Percentiles rank a stretch among this genome's conserved stretches.
Evolutionary conservation across 176 grass and related monocot genomes (phyloP).

Genomic region (Aegilops bicornis): DNA sequence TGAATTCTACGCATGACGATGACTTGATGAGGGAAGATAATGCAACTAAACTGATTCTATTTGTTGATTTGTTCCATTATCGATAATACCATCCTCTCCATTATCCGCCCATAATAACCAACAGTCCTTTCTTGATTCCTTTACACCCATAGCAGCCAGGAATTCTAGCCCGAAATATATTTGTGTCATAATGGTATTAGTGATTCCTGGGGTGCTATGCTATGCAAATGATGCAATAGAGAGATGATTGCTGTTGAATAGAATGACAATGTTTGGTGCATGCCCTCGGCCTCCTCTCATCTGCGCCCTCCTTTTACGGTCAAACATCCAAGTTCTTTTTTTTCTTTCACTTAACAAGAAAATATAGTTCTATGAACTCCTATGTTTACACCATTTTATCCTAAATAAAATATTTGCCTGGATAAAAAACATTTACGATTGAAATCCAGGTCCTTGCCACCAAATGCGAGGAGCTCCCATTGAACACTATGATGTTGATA

Average conservation of each 20-base stretch:
- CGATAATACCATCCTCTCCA: not conserved
- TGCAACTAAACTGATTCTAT: not conserved
- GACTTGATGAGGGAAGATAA: not conserved
- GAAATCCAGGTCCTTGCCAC: constrained; percentile 78
- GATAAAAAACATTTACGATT: not conserved
- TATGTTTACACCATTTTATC: not conserved
- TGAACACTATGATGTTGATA: constrained; percentile 76
- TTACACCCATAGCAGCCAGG: not conserved
- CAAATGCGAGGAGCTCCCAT: constrained; percentile 89
- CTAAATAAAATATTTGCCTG: not conserved
- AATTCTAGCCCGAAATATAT: not conserved
- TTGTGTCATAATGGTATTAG: not conserved
- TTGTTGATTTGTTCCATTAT: not conserved
- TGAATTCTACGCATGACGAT: not conserved
- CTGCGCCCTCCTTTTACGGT: not conserved
- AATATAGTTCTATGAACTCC: not conserved
- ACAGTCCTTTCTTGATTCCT: not conserved
- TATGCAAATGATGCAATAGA: not conserved
- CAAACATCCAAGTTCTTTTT: not conserved
- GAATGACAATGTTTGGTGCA: not conserved
- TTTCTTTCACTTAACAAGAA: not conserved
- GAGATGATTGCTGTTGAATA: not conserved
- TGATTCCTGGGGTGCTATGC: not conserved
- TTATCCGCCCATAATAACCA: not conserved
- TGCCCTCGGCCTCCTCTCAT: not conserved